Conservation (phyloP, 2,329 filamentous ascomycete genomes). For the Aspergillus ochraceus region DNA sequence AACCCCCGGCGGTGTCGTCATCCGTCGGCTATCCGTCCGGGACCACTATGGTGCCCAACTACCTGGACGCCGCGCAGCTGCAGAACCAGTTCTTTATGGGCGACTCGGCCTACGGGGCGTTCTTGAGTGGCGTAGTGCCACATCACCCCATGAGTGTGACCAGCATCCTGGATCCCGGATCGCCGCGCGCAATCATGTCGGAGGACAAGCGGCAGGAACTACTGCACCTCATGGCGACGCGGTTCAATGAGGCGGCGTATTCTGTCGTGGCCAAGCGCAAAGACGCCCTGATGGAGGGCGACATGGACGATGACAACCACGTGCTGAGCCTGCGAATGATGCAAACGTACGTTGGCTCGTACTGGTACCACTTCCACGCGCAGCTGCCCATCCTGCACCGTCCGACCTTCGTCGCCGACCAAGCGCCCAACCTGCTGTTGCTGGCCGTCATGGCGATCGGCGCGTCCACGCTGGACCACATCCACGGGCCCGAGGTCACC, state of each 20-base stretch:
- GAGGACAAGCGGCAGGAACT: constrained; percentile 85
- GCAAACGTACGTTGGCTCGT: constrained; percentile 89
- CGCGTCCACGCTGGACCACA: constrained; percentile 82
- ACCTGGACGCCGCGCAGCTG: constrained; percentile 44
- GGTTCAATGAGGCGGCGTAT: constrained; percentile 79
- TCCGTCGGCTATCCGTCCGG: constrained; percentile 49
- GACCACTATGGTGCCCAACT: constrained; percentile 42
- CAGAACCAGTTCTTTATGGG: constrained; percentile 54
- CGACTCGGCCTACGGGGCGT: constrained; percentile 50
- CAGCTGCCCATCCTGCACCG: constrained; percentile 94
- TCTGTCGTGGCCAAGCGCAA: constrained; percentile 72
- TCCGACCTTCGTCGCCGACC: constrained; percentile 87
- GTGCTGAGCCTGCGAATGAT: constrained; percentile 87
- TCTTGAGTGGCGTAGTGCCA: constrained; percentile 50
- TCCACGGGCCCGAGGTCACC: constrained; percentile 71
- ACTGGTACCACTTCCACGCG: constrained; percentile 92
- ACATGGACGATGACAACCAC: constrained; percentile 63
- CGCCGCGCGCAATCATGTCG: constrained; percentile 77
- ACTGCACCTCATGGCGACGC: constrained; percentile 74
- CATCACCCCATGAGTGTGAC: constrained; percentile 89
- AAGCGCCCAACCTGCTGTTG: constrained; percentile 78
- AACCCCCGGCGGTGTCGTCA: constrained; percentile 57
- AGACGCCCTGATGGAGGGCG: constrained; percentile 74
- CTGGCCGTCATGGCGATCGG: constrained; percentile 91
- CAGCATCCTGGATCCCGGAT: constrained; percentile 76